These are phyloP conservation scores for Sedum album DNA, from an alignment of 164 flowering plant genomes.

Conservation along the genomic window DNA sequence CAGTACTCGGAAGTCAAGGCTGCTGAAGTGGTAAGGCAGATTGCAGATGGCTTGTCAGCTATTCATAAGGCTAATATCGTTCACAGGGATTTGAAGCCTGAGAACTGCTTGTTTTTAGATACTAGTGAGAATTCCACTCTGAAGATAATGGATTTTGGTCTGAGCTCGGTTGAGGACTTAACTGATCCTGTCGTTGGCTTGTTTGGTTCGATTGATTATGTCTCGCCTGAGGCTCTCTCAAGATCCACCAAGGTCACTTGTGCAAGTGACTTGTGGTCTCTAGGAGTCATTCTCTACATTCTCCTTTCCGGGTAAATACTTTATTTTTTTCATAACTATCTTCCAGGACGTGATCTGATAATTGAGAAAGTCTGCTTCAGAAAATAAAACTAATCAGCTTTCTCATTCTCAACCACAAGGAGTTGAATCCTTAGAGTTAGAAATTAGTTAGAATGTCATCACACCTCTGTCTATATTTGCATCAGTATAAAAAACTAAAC, in stretches of 20 bases:
- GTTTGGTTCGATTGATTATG: constrained; percentile 79
- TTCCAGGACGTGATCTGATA: neutral
- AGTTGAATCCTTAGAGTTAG: neutral
- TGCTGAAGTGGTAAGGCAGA: constrained; percentile 52
- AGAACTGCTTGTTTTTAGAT: constrained; percentile 60
- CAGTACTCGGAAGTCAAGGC: constrained; percentile 50
- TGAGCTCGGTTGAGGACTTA: constrained; percentile 68
- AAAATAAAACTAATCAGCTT: neutral
- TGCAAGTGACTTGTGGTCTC: constrained; percentile 69
- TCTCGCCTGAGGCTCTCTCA: constrained; percentile 67
- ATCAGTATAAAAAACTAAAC: neutral
- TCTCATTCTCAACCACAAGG: neutral
- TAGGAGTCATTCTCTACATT: constrained; percentile 67
- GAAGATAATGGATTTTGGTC: constrained; percentile 84
- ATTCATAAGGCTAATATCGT: constrained; percentile 49
- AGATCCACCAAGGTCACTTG: constrained; percentile 36
- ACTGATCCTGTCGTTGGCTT: constrained; percentile 73
- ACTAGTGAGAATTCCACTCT: constrained; percentile 38
- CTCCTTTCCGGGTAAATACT: constrained; percentile 62
- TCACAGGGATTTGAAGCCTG: constrained; percentile 77
- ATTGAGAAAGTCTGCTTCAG: neutral
- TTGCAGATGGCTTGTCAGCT: constrained; percentile 46
- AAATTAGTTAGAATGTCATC: neutral
- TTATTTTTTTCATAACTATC: neutral
- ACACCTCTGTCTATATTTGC: neutral